Base-by-base conservation (phyloP, 352 stramenopile genomes). In the Phytophthora vignae region DNA sequence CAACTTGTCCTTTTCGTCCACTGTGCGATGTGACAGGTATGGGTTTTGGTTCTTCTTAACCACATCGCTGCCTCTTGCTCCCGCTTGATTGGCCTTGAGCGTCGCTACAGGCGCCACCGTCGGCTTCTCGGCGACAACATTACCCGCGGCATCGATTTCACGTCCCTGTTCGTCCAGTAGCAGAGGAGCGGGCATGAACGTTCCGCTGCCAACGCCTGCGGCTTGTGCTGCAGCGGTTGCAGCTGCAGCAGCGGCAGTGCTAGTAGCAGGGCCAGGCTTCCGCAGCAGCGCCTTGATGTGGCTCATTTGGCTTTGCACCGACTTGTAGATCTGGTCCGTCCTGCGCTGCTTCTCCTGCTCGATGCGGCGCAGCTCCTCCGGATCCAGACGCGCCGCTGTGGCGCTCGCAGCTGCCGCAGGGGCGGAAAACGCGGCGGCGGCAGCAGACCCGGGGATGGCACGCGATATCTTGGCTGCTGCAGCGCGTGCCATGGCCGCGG, bases 281-380 rank as follows among this genome's bases (percentile, higher is more conserved):
- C 78, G 69, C 52, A 92, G 70, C 48, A 95, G 66, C 50, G 75
- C 77, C 63, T 91, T 84, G 46, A 96, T 88, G 64, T 93, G 82
- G 50, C 77, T 87, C 82, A 96, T 94, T 56, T 96, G 87, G 61
- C 88, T 82, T 73, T 94, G 87, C 38, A 93, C 88, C n/a, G 87
- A 95, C 83, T 92, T 90, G 64, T 83, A 83, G 67, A 96, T 92
- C 64, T 92, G 84, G 17, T 95, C 84, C 21, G 83, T 91, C n/a
- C 87, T 78, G 14, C 71, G 70, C 6, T 73, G 69, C 64, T 92
- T 90, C 73, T 93, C 87, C 42, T 88, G 64, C 10, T 85, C 76
- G 10, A 87, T 56, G 4, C 77, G 74, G 15, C 60, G 62, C 29
- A 82, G 71, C 54, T 91, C 81, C 4, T 79, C 70, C 10, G 69